phyloP scores from a whole-genome alignment of 2,329 filamentous ascomycete genomes.

The Pseudohalonectria lignicola region DNA sequence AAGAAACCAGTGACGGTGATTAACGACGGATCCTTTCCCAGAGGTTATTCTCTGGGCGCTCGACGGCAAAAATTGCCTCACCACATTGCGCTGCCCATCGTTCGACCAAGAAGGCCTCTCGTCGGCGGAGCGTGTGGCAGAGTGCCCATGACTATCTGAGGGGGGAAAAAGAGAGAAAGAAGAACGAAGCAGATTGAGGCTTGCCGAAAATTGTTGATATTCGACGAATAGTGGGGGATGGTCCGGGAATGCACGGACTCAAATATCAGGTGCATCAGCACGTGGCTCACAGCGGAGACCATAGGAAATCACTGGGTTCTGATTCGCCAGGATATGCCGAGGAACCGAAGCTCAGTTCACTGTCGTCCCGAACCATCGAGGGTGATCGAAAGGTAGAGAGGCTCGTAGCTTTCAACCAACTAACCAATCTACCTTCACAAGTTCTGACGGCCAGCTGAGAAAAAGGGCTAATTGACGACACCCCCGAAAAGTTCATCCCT shows the following conservation, averaged over 20 bases:
- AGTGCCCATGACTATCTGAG: conserved; percentile 42
- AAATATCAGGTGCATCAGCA: no score
- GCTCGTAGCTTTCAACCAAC: no score
- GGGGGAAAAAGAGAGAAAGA: conserved; percentile 16
- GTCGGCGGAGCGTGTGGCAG: conserved; percentile 11
- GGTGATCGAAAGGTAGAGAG: no score
- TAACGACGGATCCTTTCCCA: conserved; percentile 41
- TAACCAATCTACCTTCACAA: no score
- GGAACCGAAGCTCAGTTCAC: conserved; percentile 29
- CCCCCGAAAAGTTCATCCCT: no score
- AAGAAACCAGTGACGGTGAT: conserved; percentile 38
- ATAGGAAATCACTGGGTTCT: conserved; percentile 8
- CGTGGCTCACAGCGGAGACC: no score
- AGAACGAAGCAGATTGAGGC: not conserved
- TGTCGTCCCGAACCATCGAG: no score
- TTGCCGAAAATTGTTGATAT: not conserved
- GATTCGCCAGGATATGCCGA: conserved; percentile 32
- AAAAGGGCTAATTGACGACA: no score
- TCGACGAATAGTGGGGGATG: not conserved
- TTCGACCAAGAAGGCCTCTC: conserved; percentile 4
- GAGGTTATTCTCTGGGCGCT: conserved; percentile 31
- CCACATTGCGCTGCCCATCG: conserved; percentile 18
- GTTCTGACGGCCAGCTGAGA: no score
- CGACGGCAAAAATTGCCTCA: conserved; percentile 17
- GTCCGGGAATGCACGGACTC: not conserved